These are phyloP conservation scores for Leonotis leonurus DNA, from an alignment of 257 asterid genomes.

Conservation along the genomic window DNA sequence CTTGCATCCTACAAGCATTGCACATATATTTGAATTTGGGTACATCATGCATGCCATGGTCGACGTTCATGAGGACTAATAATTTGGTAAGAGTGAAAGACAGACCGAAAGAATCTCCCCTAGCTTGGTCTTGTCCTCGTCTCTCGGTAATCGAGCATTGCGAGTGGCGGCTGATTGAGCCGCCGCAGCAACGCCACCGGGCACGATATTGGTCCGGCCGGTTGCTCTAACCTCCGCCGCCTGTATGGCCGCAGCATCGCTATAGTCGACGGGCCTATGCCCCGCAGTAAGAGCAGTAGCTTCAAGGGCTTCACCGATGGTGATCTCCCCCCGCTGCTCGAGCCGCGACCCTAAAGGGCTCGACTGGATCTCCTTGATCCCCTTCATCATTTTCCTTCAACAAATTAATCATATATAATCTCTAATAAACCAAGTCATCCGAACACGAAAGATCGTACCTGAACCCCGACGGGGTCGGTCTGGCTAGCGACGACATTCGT, in stretches of 20 bases:
- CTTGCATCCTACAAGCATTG: constrained; percentile 98
- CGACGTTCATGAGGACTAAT: no score
- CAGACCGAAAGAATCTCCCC: constrained; percentile 62
- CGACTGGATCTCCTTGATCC: constrained; percentile 11
- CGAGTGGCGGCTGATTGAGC: constrained; percentile 99
- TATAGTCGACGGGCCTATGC: constrained; percentile 71
- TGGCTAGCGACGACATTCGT: constrained; percentile 13
- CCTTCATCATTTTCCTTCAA: neutral
- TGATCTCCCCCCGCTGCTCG: constrained; percentile 44
- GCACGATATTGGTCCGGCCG: constrained; percentile 81
- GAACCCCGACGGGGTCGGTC: constrained; percentile 23
- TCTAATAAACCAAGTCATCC: no score
- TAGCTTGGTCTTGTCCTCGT: constrained; percentile 86
- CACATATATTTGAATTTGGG: no score
- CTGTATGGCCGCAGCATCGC: constrained; percentile 96
- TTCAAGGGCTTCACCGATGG: constrained; percentile 96
- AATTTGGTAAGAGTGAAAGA: no score
- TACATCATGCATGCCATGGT: no score
- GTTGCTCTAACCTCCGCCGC: constrained; percentile 99
- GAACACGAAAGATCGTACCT: constrained; percentile 18
- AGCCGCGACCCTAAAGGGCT: constrained; percentile 18
- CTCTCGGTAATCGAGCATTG: constrained; percentile 62
- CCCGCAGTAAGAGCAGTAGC: constrained; percentile 91
- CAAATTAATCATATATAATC: neutral
- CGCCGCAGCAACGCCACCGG: constrained; percentile 97